Evolutionary conservation across 148 eudicot genomes (phyloP), one percentile per base, ranked within the genome.

Genomic region (Fagopyrum homotropicum): DNA sequence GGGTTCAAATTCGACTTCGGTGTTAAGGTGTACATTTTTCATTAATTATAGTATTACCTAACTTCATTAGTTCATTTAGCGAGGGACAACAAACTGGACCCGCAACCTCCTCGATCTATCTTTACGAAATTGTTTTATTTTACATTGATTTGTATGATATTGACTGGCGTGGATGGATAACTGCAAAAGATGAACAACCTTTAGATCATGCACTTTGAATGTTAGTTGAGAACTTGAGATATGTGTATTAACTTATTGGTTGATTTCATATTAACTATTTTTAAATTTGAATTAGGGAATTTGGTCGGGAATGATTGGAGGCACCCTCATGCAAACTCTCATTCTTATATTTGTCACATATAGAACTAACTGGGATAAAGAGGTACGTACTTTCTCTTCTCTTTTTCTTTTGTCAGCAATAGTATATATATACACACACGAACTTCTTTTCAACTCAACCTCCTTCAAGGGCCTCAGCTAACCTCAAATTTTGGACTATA

Each of bases 281-380:
- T 75, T 10, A 50, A 50, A 30, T 17, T 17, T 6, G 22, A 52
- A 43, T 22, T 43, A 90, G 96, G 96, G 96, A 61, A 84, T 93
- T 79, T 93, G 96, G 98, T 75, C 84, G 6, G 98, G 98, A 73
- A 93, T 93, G 96, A 80, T 93, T 9, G 98, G 93, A 76, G 98
- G 98, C 61, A 90, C 93, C 7, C 7, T 82, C 46, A 84, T 90
- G 75, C 98, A 93, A 81, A 93, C 98, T 26, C 1, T 84, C 1
- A 93, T 93, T 48, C 78, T 85, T 35, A 14, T 85, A 43, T 82
- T 83, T 81, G 74, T 76, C 11, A 85, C 87, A 2, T 80, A 60
- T 22, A 19, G 83, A 11, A 80, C 85, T 48, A 73, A 85, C 72
- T 85, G 87, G 87, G 17, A 80, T 16, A 73, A 85, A 35, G 87